Conservation (phyloP, 768 basidiomycete species). For the Multifurca ochricompacta region DNA sequence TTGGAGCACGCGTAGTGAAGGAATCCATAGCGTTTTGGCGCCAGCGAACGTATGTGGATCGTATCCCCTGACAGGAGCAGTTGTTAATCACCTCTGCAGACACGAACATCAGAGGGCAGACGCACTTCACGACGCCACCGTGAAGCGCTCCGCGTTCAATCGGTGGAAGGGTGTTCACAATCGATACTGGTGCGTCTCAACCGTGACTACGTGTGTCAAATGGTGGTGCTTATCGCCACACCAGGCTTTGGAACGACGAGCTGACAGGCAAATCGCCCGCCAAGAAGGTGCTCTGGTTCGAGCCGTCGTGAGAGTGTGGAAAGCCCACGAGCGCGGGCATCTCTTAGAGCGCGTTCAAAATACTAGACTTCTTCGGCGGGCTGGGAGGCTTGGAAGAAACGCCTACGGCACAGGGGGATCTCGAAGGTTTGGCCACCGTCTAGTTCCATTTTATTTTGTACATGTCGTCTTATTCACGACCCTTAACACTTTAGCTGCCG, state of each 20-base stretch:
- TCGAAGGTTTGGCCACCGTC: slow-evolving; percentile 37
- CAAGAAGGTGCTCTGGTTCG: slow-evolving; percentile 52
- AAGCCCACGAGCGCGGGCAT: slow-evolving; percentile 54
- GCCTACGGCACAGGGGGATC: slow-evolving; percentile 33
- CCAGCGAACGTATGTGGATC: slow-evolving; percentile 39
- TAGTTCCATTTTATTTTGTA: neutral
- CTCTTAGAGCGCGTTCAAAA: slow-evolving; percentile 47
- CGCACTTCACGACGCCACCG: slow-evolving; percentile 33
- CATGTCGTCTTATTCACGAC: neutral
- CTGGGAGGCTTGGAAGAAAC: slow-evolving; percentile 46
- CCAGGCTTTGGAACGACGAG: slow-evolving; percentile 50
- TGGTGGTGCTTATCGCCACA: slow-evolving; percentile 5
- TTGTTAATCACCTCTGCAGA: slow-evolving; percentile 29
- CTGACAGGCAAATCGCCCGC: slow-evolving; percentile 45
- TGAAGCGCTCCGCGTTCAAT: slow-evolving; percentile 40
- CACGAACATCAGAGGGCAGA: slow-evolving; percentile 37
- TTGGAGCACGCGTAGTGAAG: slow-evolving; percentile 42
- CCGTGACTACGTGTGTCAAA: neutral
- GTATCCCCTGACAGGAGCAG: neutral
- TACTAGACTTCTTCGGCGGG: slow-evolving; percentile 37
- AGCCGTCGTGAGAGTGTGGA: slow-evolving; percentile 58
- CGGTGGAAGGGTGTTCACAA: slow-evolving; percentile 50
- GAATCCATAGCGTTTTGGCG: slow-evolving; percentile 51
- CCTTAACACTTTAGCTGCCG: slow-evolving; percentile 21
- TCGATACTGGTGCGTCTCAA: slow-evolving; percentile 41